Base-by-base conservation (phyloP, 2,329 filamentous ascomycete species). In the Mariannaea elegans region DNA sequence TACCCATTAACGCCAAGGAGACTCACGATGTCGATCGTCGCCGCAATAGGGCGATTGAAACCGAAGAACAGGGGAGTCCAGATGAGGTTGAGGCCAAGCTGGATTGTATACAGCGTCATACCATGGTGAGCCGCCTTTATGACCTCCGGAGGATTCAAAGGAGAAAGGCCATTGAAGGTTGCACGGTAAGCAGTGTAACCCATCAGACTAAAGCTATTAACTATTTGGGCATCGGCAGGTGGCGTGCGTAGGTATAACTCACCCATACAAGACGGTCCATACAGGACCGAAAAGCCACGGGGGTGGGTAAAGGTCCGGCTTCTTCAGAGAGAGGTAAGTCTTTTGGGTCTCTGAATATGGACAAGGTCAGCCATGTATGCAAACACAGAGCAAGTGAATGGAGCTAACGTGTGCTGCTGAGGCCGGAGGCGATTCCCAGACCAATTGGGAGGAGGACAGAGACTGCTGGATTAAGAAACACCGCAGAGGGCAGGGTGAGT, bases 31-130 rank as follows among this genome's bases (percentile, higher is more conserved):
- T 97, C 92, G 24, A 84, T 83, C 7, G 92, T 87, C 3, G 94
- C 93, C 71, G 87, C 86, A 51, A 90, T 82, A 1, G 93, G 93
- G 14, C 87, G 86, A 65, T 89, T 88, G 49, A 90, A 73, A n/a
- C 86, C 84, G 73, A 97, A 97, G 84, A 97, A 97, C 10, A 97
- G 84, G 12, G 94, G 94, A 86, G 93, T 97, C 92, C 92, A 98
- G 53, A 90, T 76, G 27, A 97, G 81, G 75, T 97, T 97, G 50
- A 97, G 82, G 10, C 84, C 91, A 7, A 97, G 87, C 78, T 97
- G 94, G 60, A 93, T 82, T 2, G 91, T 91, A 81, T 97, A 97
- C 27, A 97, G 83, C 0, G 90, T 92, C 58, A 92, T 89, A 66
- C 89, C 90, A 65, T 87, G 83, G 73, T 86, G 85, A 51, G 90